A percentile compares a stretch with the other conserved stretches of the same genome.
Conservation (phyloP, 306 rosid species). For the Ormosia semicastrata region DNA sequence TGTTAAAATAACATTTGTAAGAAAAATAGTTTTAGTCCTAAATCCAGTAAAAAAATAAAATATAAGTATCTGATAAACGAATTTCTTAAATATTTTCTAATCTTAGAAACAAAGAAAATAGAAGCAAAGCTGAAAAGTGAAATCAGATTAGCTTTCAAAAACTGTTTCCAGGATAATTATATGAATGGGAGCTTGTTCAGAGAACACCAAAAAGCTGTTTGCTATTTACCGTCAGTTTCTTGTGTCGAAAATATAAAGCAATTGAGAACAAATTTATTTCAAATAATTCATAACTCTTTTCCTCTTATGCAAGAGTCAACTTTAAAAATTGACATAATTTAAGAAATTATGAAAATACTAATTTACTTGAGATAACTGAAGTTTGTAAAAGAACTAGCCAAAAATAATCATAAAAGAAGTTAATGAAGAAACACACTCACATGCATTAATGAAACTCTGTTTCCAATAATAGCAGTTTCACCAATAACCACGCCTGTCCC, state of each 20-base stretch:
- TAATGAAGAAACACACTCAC: constrained; percentile 50
- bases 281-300: background rate
- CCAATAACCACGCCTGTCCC: constrained; percentile 97
- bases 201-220: background rate
- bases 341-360: constrained; percentile 6
- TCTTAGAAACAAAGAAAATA: background rate
- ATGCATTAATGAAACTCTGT: constrained; percentile 95
- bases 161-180: background rate
- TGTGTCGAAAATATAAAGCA: constrained; percentile 1
- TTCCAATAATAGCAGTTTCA: constrained; percentile 90
- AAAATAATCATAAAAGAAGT: constrained; percentile 6
- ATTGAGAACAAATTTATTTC: background rate
- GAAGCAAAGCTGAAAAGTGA: background rate
- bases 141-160: constrained; percentile 10
- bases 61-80: background rate
- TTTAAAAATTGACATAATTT: background rate
- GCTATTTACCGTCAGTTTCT: background rate
- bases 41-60: background rate
- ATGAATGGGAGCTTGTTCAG: background rate
- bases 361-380: constrained; percentile 8
- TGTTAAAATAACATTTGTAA: background rate
- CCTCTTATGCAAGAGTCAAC: constrained; percentile 7
- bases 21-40: background rate
- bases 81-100: background rate
- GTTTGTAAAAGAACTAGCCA: background rate